These are phyloP conservation scores for Calvatia gigantea DNA, from an alignment of 768 basidiomycete species.

Conservation along the genomic window DNA sequence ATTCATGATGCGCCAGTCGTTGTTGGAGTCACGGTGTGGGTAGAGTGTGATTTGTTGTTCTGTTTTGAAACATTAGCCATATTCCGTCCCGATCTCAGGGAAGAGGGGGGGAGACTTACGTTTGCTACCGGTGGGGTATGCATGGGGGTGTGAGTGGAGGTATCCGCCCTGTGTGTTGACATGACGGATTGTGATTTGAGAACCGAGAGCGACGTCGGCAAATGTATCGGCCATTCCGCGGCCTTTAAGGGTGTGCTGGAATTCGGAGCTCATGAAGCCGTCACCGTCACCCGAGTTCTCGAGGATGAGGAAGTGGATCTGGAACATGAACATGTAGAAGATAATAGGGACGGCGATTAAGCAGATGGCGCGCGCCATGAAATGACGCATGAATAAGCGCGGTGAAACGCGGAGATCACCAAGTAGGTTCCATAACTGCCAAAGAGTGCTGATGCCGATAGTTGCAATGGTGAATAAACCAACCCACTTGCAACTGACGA, in stretches of 20 bases:
- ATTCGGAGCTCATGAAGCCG: slow-evolving; percentile 99
- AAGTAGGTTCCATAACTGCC: slow-evolving; percentile 85
- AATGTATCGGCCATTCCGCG: slow-evolving; percentile 91
- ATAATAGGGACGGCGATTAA: slow-evolving; percentile 79
- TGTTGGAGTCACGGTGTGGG: slow-evolving; percentile 97
- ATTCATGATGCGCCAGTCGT: slow-evolving; percentile 85
- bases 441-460: slow-evolving; percentile 78
- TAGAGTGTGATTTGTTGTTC: slow-evolving; percentile 99
- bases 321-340: slow-evolving; percentile 98
- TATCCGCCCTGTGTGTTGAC: slow-evolving; percentile 99
- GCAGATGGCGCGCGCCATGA: slow-evolving; percentile 85
- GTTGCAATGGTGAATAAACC: slow-evolving; percentile 98
- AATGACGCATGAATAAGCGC: slow-evolving; percentile 75
- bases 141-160: slow-evolving; percentile 89
- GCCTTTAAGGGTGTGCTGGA: slow-evolving; percentile 92
- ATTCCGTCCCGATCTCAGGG: background rate
- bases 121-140: slow-evolving; percentile 86
- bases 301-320: slow-evolving; percentile 89
- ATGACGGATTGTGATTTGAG: slow-evolving; percentile 80
- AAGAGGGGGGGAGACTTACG: slow-evolving; percentile 43
- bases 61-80: slow-evolving; percentile 26
- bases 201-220: slow-evolving; percentile 90
- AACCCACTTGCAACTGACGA: slow-evolving; percentile 96
- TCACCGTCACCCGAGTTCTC: slow-evolving; percentile 94
- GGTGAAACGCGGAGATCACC: slow-evolving; percentile 83